These are phyloP conservation scores for Zea luxurians DNA, from an alignment of 176 grass and related monocot genomes.

Conservation along the genomic window DNA sequence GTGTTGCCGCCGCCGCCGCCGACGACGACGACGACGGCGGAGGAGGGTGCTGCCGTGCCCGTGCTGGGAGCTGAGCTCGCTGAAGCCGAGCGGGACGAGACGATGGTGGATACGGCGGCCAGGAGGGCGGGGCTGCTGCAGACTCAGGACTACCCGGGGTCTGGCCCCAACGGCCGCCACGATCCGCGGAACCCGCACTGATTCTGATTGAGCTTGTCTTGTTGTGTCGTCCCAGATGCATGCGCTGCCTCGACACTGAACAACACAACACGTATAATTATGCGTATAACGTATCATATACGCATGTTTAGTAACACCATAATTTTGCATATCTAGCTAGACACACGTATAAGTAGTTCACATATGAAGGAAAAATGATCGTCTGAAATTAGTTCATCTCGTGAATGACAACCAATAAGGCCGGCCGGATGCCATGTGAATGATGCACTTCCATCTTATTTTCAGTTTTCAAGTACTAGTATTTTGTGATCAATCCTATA, in stretches of 20 bases:
- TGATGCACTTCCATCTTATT: neutral
- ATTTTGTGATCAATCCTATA: neutral
- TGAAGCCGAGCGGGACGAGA: conserved; percentile 5
- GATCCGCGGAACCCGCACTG: conserved; percentile 64
- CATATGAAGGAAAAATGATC: neutral
- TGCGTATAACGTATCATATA: neutral
- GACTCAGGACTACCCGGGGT: conserved; percentile 67
- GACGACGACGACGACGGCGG: neutral
- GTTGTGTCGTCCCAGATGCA: too few relatives aligned
- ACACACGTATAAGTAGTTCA: neutral
- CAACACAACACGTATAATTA: neutral
- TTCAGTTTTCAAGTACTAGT: neutral
- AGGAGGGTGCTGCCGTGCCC: neutral
- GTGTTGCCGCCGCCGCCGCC: too few relatives aligned
- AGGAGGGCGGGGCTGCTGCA: conserved; percentile 61
- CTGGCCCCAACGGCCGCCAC: conserved; percentile 65
- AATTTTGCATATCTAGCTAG: conserved; percentile 15
- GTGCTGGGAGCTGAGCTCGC: neutral
- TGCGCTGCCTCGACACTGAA: neutral
- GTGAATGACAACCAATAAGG: neutral
- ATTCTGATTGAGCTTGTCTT: neutral
- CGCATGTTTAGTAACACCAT: conserved; percentile 8
- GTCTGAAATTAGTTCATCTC: conserved; percentile 26
- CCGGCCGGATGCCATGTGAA: neutral
- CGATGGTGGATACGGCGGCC: neutral